Percentiles rank a stretch among this genome's conserved stretches.
phyloP scores from a whole-genome alignment of 2,329 filamentous ascomycete species.

The Colletotrichum filicis region DNA sequence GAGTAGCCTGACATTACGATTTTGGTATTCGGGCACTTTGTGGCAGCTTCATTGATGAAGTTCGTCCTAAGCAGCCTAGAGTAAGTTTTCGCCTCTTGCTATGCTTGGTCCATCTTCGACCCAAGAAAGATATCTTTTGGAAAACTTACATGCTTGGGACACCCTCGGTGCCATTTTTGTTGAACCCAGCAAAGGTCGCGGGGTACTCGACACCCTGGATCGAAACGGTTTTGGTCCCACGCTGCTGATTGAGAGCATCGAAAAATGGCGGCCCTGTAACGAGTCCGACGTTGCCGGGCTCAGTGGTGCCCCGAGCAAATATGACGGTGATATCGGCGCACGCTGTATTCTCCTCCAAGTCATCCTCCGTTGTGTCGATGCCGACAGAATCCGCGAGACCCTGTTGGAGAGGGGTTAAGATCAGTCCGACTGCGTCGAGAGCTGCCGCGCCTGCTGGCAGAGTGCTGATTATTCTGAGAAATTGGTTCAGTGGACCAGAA shows the following conservation, averaged over 20 bases:
- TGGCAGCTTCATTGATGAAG: slow-evolving; percentile 41
- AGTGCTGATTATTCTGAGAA: slow-evolving; percentile 24
- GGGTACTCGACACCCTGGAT: slow-evolving; percentile 42
- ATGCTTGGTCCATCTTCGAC: background rate
- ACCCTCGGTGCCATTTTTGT: slow-evolving; percentile 36
- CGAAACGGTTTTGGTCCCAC: slow-evolving; percentile 33
- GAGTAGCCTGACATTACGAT: slow-evolving; percentile 42
- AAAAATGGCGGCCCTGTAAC: slow-evolving; percentile 41
- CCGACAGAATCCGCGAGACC: slow-evolving; percentile 29
- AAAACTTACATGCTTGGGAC: slow-evolving; percentile 39
- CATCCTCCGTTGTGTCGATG: slow-evolving; percentile 29
- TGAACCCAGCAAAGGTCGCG: slow-evolving; percentile 42
- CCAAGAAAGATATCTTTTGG: background rate
- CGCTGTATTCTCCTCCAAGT: slow-evolving; percentile 29
- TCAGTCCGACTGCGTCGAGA: slow-evolving; percentile 8
- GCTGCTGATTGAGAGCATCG: slow-evolving; percentile 30
- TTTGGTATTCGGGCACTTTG: slow-evolving; percentile 39
- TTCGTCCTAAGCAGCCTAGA: slow-evolving; percentile 44
- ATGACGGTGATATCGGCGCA: slow-evolving; percentile 43
- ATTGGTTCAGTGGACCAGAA: slow-evolving; percentile 18
- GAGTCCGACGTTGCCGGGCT: slow-evolving; percentile 42
- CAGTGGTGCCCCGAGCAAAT: slow-evolving; percentile 45
- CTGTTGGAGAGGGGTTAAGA: slow-evolving; percentile 31
- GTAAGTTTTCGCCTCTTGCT: background rate
- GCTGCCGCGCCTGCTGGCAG: slow-evolving; percentile 25